These are phyloP conservation scores for Sisymbrium altissimum DNA, from an alignment of 345 rosid species.

Conservation along the genomic window DNA sequence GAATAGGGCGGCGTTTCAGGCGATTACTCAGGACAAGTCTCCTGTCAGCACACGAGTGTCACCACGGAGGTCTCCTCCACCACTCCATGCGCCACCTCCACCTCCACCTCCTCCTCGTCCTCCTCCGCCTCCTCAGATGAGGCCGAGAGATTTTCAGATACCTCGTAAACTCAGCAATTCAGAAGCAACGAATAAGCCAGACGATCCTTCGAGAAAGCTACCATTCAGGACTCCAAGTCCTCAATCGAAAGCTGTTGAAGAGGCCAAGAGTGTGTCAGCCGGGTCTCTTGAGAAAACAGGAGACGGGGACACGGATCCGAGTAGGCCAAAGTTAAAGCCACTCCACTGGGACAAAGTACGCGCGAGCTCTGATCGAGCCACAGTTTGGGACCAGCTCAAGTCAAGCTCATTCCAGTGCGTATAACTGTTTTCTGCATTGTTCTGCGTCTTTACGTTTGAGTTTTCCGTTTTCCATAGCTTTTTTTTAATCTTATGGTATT, in stretches of 20 bases:
- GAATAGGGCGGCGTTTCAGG: conserved; percentile 71
- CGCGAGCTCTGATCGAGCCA: conserved; percentile 93
- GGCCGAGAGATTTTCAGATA: conserved; percentile 28
- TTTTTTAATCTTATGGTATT: background rate
- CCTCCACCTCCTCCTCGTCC: conserved; percentile 39
- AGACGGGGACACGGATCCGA: conserved; percentile 67
- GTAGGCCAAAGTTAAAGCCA: conserved; percentile 79
- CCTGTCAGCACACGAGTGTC: conserved; percentile 35
- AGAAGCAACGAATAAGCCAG: conserved; percentile 34
- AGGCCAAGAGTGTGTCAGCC: conserved; percentile 26
- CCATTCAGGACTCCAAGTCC: conserved; percentile 49
- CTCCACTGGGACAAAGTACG: conserved; percentile 99
- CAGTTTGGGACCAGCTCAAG: conserved; percentile 98
- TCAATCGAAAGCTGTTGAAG: conserved; percentile 38
- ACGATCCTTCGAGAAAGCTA: conserved; percentile 29
- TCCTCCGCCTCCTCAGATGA: conserved; percentile 35
- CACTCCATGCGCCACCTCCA: conserved; percentile 48
- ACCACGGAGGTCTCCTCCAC: conserved; percentile 51
- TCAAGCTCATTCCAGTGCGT: conserved; percentile 98
- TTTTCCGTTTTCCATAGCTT: background rate
- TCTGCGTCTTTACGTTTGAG: background rate
- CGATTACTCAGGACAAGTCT: conserved; percentile 43
- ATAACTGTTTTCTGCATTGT: background rate
- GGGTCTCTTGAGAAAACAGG: conserved; percentile 55
- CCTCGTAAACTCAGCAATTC: conserved; percentile 11